Evolutionary conservation across 257 asterid species (phyloP).

Genomic region (Knoxia roxburghii): DNA sequence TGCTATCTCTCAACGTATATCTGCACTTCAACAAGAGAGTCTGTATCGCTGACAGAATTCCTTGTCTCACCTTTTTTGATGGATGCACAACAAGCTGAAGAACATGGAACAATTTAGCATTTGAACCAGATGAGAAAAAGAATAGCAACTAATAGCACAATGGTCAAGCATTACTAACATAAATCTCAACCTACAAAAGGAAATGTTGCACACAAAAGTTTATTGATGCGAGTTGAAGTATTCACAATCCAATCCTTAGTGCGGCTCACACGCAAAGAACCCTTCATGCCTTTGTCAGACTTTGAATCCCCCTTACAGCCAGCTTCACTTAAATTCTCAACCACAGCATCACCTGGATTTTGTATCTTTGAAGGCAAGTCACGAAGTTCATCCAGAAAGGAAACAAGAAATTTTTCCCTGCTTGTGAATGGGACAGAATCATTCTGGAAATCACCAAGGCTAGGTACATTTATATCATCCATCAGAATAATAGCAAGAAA

Average conservation of each 20-base stretch:
- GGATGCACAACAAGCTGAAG: slow-evolving; percentile 83
- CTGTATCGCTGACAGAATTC: slow-evolving; percentile 57
- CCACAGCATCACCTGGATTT: slow-evolving; percentile 20
- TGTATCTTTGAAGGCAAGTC: slow-evolving; percentile 44
- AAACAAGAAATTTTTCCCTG: slow-evolving; percentile 48
- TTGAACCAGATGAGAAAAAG: not conserved
- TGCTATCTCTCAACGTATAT: slow-evolving; percentile 66
- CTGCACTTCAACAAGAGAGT: slow-evolving; percentile 61
- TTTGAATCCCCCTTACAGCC: slow-evolving; percentile 20
- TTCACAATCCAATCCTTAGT: slow-evolving; percentile 61
- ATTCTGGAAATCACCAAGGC: slow-evolving; percentile 23
- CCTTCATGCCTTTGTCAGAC: slow-evolving; percentile 25
- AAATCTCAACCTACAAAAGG: slow-evolving; percentile 63
- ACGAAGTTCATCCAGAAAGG: slow-evolving; percentile 75
- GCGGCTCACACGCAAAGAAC: slow-evolving; percentile 65
- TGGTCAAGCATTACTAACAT: not conserved
- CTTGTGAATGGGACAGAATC: slow-evolving; percentile 25
- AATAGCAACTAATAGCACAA: not conserved
- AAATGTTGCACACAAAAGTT: slow-evolving; percentile 71
- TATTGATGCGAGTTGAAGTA: slow-evolving; percentile 65
- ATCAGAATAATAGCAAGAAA: slow-evolving; percentile 63
- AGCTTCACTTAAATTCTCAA: slow-evolving; percentile 28
- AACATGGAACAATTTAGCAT: slow-evolving; percentile 11
- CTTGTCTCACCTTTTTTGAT: slow-evolving; percentile 60
- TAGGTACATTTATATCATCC: slow-evolving; percentile 40